phyloP scores from a whole-genome alignment of 2,329 filamentous ascomycete species.

The Ceratocystis ficicola region DNA sequence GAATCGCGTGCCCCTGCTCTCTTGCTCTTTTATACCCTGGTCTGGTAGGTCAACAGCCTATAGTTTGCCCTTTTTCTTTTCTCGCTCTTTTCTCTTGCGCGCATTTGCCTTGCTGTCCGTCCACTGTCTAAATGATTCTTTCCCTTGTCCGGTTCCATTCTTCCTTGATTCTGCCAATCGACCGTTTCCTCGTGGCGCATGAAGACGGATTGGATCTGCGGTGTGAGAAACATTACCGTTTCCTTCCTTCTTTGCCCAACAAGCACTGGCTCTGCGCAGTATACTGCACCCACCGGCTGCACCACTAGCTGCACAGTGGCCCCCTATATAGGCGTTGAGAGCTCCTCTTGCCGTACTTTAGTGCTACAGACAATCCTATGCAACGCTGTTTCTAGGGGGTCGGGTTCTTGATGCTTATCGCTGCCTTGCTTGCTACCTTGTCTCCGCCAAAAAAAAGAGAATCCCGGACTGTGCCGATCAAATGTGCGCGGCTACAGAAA shows the following conservation, averaged over 20 bases:
- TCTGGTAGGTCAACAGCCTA: conserved; percentile 2
- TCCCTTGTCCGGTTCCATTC: not conserved
- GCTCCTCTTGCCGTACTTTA: not conserved
- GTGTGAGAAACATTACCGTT: not conserved
- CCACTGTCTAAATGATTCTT: not conserved
- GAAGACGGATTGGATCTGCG: not conserved
- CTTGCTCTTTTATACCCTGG: not conserved
- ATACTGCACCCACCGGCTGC: not conserved
- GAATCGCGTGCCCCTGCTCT: conserved; percentile 1
- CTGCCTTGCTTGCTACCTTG: not conserved
- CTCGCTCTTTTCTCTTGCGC: not conserved
- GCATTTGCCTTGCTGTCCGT: not conserved
- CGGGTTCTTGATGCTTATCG: not conserved
- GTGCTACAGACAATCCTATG: conserved; percentile 4
- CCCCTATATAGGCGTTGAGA: not conserved
- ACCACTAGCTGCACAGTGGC: no score
- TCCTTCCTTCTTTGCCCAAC: not conserved
- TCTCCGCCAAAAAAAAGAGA: not conserved
- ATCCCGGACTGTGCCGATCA: not conserved
- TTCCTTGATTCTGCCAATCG: not conserved
- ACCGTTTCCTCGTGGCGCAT: not conserved
- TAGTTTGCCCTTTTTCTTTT: not conserved
- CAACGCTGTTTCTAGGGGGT: not conserved
- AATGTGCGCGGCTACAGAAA: not conserved
- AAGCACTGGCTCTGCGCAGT: not conserved